Evolutionary conservation across 148 eudicot genomes (phyloP).

Genomic region (Tetragonia tetragonoides): DNA sequence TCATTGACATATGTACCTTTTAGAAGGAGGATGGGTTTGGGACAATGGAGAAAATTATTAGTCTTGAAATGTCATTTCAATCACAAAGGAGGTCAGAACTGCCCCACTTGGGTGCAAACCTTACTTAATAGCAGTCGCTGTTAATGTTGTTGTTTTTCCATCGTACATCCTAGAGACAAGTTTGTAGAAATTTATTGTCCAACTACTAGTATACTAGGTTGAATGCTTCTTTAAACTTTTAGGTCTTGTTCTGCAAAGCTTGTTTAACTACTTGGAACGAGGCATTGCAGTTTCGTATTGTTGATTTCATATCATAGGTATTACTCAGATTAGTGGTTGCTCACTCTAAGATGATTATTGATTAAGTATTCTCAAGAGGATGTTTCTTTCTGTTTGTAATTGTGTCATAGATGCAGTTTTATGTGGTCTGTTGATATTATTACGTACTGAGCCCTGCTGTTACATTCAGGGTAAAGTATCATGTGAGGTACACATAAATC

Average conservation of each 20-base stretch:
- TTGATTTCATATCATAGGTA: not conserved
- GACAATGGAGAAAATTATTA: no score
- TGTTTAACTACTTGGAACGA: not conserved
- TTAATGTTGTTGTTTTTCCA: not conserved
- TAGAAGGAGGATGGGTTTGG: not conserved
- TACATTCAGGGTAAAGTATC: conserved; percentile 41
- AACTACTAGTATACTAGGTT: not conserved
- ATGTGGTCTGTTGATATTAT: not conserved
- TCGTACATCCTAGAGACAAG: not conserved
- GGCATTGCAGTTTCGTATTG: not conserved
- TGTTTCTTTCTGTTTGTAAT: not conserved
- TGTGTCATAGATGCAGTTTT: not conserved
- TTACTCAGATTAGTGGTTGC: not conserved
- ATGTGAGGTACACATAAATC: conserved; percentile 53
- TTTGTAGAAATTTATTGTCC: not conserved
- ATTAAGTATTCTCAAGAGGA: not conserved
- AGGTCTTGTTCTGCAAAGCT: not conserved
- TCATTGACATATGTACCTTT: not conserved
- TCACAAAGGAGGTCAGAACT: no score
- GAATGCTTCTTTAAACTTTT: not conserved
- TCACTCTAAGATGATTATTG: conserved; percentile 2
- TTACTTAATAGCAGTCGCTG: no score
- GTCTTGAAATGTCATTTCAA: no score
- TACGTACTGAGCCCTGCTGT: not conserved
- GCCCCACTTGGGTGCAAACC: no score